A percentile compares a stretch with the other conserved stretches of the same genome.
Conservation (phyloP, 1,284 basidiomycete genomes). For the Leccinum griseonigrum region DNA sequence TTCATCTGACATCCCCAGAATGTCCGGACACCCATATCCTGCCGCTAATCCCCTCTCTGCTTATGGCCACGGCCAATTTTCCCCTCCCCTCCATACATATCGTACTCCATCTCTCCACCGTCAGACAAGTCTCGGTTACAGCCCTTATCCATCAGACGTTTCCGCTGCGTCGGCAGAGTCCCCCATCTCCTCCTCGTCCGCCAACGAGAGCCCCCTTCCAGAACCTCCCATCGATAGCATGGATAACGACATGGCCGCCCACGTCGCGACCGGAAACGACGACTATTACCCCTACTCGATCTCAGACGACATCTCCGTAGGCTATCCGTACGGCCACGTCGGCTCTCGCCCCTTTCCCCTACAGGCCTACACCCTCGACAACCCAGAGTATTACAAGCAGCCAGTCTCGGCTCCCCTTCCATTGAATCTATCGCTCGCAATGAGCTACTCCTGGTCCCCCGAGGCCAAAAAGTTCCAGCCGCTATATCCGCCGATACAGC, state of each 20-base stretch:
- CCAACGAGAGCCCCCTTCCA: slow-evolving; percentile 35
- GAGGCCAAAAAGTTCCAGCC: slow-evolving; percentile 36
- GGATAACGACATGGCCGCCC: slow-evolving; percentile 28
- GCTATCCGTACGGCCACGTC: slow-evolving; percentile 27
- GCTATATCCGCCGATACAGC: slow-evolving; percentile 36
- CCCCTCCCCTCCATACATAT: slow-evolving; percentile 23
- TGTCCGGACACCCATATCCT: slow-evolving; percentile 25
- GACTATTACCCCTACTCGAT: slow-evolving; percentile 31
- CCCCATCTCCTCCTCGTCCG: slow-evolving; percentile 32
- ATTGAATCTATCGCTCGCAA: slow-evolving; percentile 32
- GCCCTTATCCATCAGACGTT: slow-evolving; percentile 31
- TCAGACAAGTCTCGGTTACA: slow-evolving; percentile 25
- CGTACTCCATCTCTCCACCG: slow-evolving; percentile 20
- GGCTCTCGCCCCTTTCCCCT: slow-evolving; percentile 27
- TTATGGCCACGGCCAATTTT: slow-evolving; percentile 21
- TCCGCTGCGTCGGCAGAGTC: slow-evolving; percentile 33
- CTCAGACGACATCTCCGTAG: slow-evolving; percentile 24
- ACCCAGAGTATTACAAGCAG: slow-evolving; percentile 32
- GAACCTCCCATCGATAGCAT: slow-evolving; percentile 33
- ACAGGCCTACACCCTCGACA: slow-evolving; percentile 21
- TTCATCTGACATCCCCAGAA: slow-evolving; percentile 20
- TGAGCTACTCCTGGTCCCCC: slow-evolving; percentile 34
- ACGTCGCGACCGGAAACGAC: slow-evolving; percentile 26
- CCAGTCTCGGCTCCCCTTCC: slow-evolving; percentile 34
- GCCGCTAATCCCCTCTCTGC: slow-evolving; percentile 11